Evolutionary conservation across 768 basidiomycete genomes (phyloP), one percentile per base, ranked within the genome.

Genomic region (Xerocomellus intermedius): DNA sequence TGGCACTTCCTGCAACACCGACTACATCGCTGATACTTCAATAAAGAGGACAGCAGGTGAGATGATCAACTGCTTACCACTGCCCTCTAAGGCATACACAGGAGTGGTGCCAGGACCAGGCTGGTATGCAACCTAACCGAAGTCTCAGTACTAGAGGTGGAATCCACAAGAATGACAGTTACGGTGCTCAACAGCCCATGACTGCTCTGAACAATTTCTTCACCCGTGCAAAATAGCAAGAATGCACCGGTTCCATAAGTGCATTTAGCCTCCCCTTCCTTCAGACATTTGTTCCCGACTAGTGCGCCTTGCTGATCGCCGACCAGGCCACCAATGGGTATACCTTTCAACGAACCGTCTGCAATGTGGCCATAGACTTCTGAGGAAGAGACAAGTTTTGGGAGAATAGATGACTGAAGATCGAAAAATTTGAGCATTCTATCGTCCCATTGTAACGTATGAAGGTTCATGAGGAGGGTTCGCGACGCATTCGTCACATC

Each of bases 251-350:
- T 98, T 24, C 96, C 96, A 64, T 96, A 99, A 5, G 97, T 99
- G 73, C 94, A 97, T 74, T 99, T 99, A 3, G 95, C 96, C 69
- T 98, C 90, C 17, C 96, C 96, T 60, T 82, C 79, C n/a, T 67
- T 77, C 50, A 99, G 71, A 67, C 97, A 98, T 71, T 97, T 98
- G 77, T 99, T 98, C 0, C 96, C 97, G 48, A 98, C 84, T 22
- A 99, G 76, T 22, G 96, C 96, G 6, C 90, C 97, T 70, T 99
- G 97, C 74, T 99, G 97, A 69, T 99, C 97, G n/a, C 97, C 97
- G 8, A 96, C 85, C 44, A 98, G 83, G 21, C 96, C 96, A 36
- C 86, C 94, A 50, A 99, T 91, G 9, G 87, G 87, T 12, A 94
- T 79, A 38, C 89, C 92, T 60, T 78, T 76, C 57, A 93, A 76